Conservation (phyloP, 192 early-diverging fungal species). For the Diversispora eburnea region DNA sequence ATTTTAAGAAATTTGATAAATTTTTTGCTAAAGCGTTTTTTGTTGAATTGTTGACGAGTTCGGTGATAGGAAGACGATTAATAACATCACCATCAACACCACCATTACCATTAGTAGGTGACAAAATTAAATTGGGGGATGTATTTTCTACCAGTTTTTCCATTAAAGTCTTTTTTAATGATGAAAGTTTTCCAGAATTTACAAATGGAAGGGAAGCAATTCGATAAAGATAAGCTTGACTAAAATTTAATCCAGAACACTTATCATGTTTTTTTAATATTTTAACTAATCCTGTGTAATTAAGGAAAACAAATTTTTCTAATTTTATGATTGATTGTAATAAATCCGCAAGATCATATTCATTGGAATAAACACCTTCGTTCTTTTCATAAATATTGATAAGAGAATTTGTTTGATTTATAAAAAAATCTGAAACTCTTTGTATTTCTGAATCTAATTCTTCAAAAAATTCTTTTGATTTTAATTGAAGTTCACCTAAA, state of each 20-base stretch:
- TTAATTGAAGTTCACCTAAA: too few relatives aligned
- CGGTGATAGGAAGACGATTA: conserved; percentile 32
- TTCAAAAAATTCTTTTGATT: too few relatives aligned
- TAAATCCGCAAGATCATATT: too few relatives aligned
- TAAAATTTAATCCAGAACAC: conserved; percentile 71
- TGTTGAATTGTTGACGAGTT: too few relatives aligned
- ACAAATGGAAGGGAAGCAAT: conserved; percentile 61
- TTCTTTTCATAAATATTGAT: too few relatives aligned
- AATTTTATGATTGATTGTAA: conserved; percentile 58
- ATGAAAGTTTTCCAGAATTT: conserved; percentile 33
- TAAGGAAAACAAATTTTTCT: conserved; percentile 79
- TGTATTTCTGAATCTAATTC: too few relatives aligned
- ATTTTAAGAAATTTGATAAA: not conserved
- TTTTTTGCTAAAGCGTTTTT: not conserved
- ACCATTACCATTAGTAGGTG: too few relatives aligned
- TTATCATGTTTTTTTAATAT: conserved; percentile 86
- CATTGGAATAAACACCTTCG: too few relatives aligned
- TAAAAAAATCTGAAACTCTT: too few relatives aligned
- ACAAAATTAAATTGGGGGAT: not conserved
- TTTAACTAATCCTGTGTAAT: conserved; percentile 83
- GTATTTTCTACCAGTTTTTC: conserved; percentile 12
- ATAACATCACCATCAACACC: conserved; percentile 29
- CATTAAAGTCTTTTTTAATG: not conserved
- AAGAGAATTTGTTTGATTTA: too few relatives aligned
- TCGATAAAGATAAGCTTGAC: conserved; percentile 62